These are phyloP conservation scores for Diaporthe australafricana DNA, from an alignment of 2,329 filamentous ascomycete genomes.

Conservation along the genomic window DNA sequence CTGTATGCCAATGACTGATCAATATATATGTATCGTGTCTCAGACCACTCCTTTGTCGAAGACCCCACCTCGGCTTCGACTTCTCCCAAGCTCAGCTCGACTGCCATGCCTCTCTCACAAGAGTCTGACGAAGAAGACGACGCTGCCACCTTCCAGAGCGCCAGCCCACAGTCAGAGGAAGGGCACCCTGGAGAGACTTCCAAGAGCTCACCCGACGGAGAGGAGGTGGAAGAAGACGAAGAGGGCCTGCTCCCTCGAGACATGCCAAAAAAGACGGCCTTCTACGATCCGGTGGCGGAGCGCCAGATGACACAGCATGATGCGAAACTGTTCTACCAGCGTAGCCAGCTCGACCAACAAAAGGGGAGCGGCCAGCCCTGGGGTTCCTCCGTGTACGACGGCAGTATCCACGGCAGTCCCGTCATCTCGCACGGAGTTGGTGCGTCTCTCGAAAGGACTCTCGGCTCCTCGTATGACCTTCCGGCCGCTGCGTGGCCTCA, in stretches of 20 bases:
- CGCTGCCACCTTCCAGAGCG: slow-evolving; percentile 45
- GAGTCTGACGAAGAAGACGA: slow-evolving; percentile 53
- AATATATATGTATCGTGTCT: slow-evolving; percentile 21
- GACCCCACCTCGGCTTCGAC: slow-evolving; percentile 48
- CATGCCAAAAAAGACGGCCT: slow-evolving; percentile 79
- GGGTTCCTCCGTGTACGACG: slow-evolving; percentile 48
- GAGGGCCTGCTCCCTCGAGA: slow-evolving; percentile 72
- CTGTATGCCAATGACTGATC: slow-evolving; percentile 23
- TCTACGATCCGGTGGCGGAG: slow-evolving; percentile 93
- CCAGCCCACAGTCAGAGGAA: slow-evolving; percentile 48
- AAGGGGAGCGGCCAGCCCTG: slow-evolving; percentile 52
- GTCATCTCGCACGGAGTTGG: slow-evolving; percentile 45
- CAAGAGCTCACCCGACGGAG: slow-evolving; percentile 33
- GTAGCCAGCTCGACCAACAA: slow-evolving; percentile 75
- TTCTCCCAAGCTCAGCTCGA: slow-evolving; percentile 48
- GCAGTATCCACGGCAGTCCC: slow-evolving; percentile 61
- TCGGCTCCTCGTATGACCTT: slow-evolving; percentile 28
- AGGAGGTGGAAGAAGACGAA: slow-evolving; percentile 47
- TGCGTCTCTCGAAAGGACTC: slow-evolving; percentile 27
- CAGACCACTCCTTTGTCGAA: slow-evolving; percentile 43
- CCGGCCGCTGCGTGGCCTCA: slow-evolving; percentile 36
- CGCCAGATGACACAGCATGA: slow-evolving; percentile 95
- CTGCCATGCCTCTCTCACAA: slow-evolving; percentile 46
- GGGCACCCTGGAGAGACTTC: slow-evolving; percentile 26
- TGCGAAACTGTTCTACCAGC: slow-evolving; percentile 95